A percentile compares a stretch with the other conserved stretches of the same genome.
These are phyloP conservation scores for Torulaspora gathmanii DNA, from an alignment of 805 yeast genomes.

Conservation along the genomic window DNA sequence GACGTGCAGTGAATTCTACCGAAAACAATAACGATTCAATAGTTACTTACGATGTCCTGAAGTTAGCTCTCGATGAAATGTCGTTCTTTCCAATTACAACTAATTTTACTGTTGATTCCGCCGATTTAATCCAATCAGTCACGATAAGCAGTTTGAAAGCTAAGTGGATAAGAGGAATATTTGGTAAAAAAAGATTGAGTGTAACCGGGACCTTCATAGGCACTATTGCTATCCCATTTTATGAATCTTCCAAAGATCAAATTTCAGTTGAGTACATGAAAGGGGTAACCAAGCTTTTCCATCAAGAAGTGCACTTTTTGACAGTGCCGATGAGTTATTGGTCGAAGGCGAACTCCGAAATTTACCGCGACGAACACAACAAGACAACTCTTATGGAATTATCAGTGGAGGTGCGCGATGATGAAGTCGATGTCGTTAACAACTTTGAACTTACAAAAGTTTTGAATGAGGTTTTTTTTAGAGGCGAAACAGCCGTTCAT, in stretches of 20 bases:
- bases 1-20: slow-evolving; percentile 9
- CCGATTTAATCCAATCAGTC: slow-evolving; percentile 35
- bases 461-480: slow-evolving; percentile 39
- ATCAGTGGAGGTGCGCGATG: slow-evolving; percentile 39
- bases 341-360: slow-evolving; percentile 42
- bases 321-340: slow-evolving; percentile 43
- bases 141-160: slow-evolving; percentile 38
- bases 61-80: slow-evolving; percentile 17
- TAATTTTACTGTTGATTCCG: slow-evolving; percentile 24
- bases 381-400: slow-evolving; percentile 34
- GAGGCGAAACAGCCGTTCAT: slow-evolving; percentile 37
- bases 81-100: slow-evolving; percentile 20
- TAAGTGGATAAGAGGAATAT: slow-evolving; percentile 30
- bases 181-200: slow-evolving; percentile 33
- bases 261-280: slow-evolving; percentile 37
- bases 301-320: slow-evolving; percentile 41
- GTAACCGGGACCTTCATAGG: slow-evolving; percentile 40
- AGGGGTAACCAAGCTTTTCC: slow-evolving; percentile 42
- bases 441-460: slow-evolving; percentile 41
- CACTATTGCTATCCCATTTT: slow-evolving; percentile 33
- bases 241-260: slow-evolving; percentile 22
- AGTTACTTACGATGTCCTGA: slow-evolving; percentile 17
- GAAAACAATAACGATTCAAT: slow-evolving; percentile 4
- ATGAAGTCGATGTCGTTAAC: slow-evolving; percentile 42
- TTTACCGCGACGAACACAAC: slow-evolving; percentile 20